These are phyloP conservation scores for Blastobotrys apis DNA, from an alignment of 1,139 yeast genomes.

Conservation along the genomic window DNA sequence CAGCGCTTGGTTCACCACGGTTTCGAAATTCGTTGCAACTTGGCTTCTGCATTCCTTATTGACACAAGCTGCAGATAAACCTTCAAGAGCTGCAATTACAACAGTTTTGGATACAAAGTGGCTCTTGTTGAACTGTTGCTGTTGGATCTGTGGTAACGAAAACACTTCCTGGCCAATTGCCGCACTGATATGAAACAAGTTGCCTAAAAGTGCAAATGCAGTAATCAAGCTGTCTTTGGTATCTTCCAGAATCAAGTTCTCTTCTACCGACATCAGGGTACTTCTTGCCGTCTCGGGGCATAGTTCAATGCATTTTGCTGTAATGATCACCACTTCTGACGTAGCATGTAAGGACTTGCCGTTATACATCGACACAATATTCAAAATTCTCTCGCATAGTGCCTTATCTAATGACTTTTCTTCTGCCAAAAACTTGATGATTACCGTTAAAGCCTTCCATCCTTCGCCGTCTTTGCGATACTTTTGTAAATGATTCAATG, in stretches of 20 bases:
- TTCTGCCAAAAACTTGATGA: constrained; percentile 10
- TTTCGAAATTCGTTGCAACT: constrained; percentile 29
- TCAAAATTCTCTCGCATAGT: constrained; percentile 12
- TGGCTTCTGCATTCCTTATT: constrained; percentile 31
- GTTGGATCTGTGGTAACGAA: constrained; percentile 20
- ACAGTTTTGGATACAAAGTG: constrained; percentile 25
- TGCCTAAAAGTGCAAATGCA: constrained; percentile 59
- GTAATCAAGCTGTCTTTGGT: constrained; percentile 31
- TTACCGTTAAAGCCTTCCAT: constrained; percentile 2
- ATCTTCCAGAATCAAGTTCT: constrained; percentile 19
- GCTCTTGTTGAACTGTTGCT: constrained; percentile 20
- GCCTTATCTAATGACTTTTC: not conserved
- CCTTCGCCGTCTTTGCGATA: constrained; percentile 9
- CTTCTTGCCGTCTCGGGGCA: constrained; percentile 15
- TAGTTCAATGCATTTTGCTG: constrained; percentile 23
- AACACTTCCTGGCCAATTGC: constrained; percentile 26
- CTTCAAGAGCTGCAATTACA: constrained; percentile 29
- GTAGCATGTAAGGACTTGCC: constrained; percentile 9
- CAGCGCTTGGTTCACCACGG: constrained; percentile 28
- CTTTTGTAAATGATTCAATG: constrained; percentile 6
- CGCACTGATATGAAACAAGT: constrained; percentile 60
- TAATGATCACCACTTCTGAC: constrained; percentile 20
- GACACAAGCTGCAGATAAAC: constrained; percentile 36
- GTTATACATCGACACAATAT: constrained; percentile 6
- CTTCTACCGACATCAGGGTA: constrained; percentile 19